Conservation (phyloP, 176 grass and related monocot species). For the Juncus effusus region DNA sequence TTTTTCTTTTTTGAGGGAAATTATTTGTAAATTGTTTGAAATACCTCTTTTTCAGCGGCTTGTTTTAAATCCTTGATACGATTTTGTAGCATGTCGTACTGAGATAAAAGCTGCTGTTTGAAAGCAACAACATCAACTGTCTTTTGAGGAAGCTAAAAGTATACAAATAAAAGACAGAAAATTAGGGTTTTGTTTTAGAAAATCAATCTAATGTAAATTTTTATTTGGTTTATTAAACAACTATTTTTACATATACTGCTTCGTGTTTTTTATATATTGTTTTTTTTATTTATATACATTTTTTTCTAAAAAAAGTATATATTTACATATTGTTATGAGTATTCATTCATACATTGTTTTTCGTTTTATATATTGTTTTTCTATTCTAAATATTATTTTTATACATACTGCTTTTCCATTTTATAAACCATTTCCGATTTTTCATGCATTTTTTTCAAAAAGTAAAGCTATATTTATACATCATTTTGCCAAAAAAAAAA, state of each 20-base stretch:
- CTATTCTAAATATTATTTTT: too few relatives aligned
- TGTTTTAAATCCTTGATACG: constrained; percentile 77
- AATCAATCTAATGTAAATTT: constrained; percentile 15
- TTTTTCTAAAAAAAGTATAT: neutral
- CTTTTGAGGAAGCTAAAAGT: constrained; percentile 71
- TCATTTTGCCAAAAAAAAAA: too few relatives aligned
- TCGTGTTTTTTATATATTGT: too few relatives aligned
- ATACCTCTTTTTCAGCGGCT: constrained; percentile 79
- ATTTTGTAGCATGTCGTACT: constrained; percentile 83
- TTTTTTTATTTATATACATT: neutral
- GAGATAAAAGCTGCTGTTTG: constrained; percentile 82
- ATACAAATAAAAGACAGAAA: constrained; percentile 9
- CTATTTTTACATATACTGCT: neutral
- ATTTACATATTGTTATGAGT: too few relatives aligned
- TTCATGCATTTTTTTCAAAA: too few relatives aligned
- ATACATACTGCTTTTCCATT: too few relatives aligned
- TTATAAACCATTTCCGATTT: too few relatives aligned
- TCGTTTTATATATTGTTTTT: too few relatives aligned
- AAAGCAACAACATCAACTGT: constrained; percentile 70
- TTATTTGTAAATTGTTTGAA: constrained; percentile 13
- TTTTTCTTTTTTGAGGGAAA: neutral
- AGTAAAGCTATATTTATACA: too few relatives aligned
- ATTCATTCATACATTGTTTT: too few relatives aligned
- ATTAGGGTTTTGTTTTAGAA: constrained; percentile 10
- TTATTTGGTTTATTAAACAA: constrained; percentile 1